These are phyloP conservation scores for Wallacemonas collosoma DNA, from an alignment of 208 protist species.

Conservation along the genomic window DNA sequence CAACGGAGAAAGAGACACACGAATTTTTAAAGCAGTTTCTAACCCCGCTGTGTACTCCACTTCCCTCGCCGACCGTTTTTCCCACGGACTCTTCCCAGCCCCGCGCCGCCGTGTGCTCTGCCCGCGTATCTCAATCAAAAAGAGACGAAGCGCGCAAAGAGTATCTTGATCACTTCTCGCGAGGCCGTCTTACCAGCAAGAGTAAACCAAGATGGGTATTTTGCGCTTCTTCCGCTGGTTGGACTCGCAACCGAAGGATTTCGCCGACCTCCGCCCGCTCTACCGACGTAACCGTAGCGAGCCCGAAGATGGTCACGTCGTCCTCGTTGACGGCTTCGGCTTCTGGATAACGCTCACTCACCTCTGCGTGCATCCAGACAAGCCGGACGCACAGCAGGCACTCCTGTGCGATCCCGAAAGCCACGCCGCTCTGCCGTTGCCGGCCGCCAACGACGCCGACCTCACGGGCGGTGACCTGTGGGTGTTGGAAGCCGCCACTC, in stretches of 20 bases:
- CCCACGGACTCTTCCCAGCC: too few relatives aligned
- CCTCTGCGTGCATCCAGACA: slow-evolving; percentile 10
- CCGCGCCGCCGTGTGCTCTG: too few relatives aligned
- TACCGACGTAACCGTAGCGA: slow-evolving; percentile 14
- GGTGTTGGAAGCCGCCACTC: slow-evolving; percentile 4
- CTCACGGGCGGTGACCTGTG: slow-evolving; percentile 22
- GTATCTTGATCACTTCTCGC: background rate
- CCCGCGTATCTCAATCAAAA: too few relatives aligned
- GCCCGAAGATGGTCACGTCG: slow-evolving; percentile 12
- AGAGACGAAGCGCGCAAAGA: too few relatives aligned
- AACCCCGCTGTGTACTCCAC: too few relatives aligned
- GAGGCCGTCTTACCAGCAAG: background rate
- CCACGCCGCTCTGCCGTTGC: background rate
- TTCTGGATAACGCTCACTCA: slow-evolving; percentile 22
- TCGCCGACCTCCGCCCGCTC: slow-evolving; percentile 12
- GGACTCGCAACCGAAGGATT: slow-evolving; percentile 6
- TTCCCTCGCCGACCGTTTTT: too few relatives aligned
- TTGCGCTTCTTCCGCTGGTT: slow-evolving; percentile 18
- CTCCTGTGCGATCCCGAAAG: background rate
- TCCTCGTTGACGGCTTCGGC: slow-evolving; percentile 26
- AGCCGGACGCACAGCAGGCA: slow-evolving; percentile 1
- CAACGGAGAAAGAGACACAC: too few relatives aligned
- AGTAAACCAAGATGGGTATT: slow-evolving; percentile 6
- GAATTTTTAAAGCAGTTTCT: too few relatives aligned
- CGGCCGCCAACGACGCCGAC: slow-evolving; percentile 18